Evolutionary conservation across 1,139 yeast species (phyloP).

Genomic region (Schwanniomyces etchellsii): DNA sequence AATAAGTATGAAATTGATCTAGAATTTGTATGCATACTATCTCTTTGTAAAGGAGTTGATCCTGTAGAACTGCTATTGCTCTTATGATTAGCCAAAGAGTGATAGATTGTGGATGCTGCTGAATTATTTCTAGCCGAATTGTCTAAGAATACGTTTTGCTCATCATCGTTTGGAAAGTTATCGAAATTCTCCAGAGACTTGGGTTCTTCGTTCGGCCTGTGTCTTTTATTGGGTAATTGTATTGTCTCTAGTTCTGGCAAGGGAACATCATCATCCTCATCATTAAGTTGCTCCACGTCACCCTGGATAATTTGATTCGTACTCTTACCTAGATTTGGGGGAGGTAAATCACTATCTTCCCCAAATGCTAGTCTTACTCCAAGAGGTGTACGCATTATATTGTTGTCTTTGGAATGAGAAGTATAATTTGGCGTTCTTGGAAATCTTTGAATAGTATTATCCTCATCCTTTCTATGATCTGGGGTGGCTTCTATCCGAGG

Average conservation of each 20-base stretch:
- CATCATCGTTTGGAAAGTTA: conserved; percentile 6
- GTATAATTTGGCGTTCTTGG: conserved; percentile 45
- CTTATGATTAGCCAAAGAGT: conserved; percentile 16
- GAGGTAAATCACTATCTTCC: conserved; percentile 30
- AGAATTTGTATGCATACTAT: conserved; percentile 11
- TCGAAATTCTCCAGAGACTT: background rate
- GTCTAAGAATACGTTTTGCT: conserved; percentile 32
- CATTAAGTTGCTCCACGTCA: background rate
- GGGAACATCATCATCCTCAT: conserved; percentile 11
- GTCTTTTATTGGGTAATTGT: conserved; percentile 10
- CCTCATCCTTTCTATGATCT: conserved; percentile 11
- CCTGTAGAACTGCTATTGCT: conserved; percentile 4
- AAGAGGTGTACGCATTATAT: conserved; percentile 21
- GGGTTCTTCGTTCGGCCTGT: conserved; percentile 1
- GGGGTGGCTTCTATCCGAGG: conserved; percentile 14
- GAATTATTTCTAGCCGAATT: conserved; percentile 14
- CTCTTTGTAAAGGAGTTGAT: conserved; percentile 2
- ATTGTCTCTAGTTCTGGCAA: conserved; percentile 22
- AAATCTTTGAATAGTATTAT: conserved; percentile 35
- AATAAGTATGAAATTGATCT: conserved; percentile 27
- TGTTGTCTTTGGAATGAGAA: conserved; percentile 8
- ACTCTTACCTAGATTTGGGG: conserved; percentile 21
- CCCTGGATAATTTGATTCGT: background rate
- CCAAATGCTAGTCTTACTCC: conserved; percentile 18
- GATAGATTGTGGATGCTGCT: conserved; percentile 25